Evolutionary conservation across 495 filamentous ascomycete genomes (phyloP), one percentile per base, ranked within the genome.

Genomic region (Aspergillus bertholletiae): DNA sequence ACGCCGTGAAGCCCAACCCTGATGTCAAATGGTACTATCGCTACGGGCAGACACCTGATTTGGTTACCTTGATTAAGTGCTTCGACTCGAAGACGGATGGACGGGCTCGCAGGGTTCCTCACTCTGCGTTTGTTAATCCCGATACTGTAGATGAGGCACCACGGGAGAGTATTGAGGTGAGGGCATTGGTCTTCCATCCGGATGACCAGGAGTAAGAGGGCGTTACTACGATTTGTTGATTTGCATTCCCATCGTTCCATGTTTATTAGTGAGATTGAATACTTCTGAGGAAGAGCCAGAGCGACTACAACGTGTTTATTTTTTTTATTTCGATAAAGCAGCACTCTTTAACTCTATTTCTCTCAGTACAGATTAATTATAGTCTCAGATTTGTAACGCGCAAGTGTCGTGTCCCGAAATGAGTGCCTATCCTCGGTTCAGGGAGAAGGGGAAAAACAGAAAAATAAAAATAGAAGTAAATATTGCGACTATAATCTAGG

Each of bases 31-130:
- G 80, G 81, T 74, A 76, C 52, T 82, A 80, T 59, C 69, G 81
- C 7, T 70, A 70, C 22, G 66, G 63, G 12, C 78, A 86, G 61
- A 74, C 74, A 20, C 82, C 85, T 5, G 71, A 82, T 46, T 71
- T 87, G 71, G 82, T 86, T 11, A 72, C 81, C 23, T 58, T 89
- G 46, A 87, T 89, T 67, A 88, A 88, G 70, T 88, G 86, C 61
- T 88, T 85, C 70, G 85, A 88, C 68, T 81, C 78, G 7, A 83
- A 86, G 78, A 64, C 74, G 22, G 80, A 80, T 67, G 78, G 78
- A 2, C 56, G 79, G 21, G 77, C 75, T 23, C 69, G 78, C 7
- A 58, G 80, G 1, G 76, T 81, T 46, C 85, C 85, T 46, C 86
- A 89, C 63, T 75, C 77, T 5, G 84, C 85, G 3, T 88, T 89